phyloP scores from a whole-genome alignment of 1,284 basidiomycete genomes.

The Cryptococcus deneoformans region DNA sequence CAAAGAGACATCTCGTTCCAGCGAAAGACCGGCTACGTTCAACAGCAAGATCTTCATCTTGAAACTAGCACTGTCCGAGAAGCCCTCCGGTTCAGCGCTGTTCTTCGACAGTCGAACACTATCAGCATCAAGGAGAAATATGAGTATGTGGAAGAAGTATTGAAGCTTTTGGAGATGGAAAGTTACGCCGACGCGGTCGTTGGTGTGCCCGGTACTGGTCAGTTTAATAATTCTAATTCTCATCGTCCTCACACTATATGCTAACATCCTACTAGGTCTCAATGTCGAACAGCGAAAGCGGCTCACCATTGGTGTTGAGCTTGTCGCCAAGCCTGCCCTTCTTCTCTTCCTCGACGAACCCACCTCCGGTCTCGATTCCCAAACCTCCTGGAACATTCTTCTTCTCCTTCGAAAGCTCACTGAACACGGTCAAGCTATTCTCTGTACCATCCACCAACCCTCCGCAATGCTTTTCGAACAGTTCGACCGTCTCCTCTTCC shows the following conservation, averaged over 20 bases:
- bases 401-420: conserved; percentile 76
- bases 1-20: conserved; percentile 66
- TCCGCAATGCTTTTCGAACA: conserved; percentile 57
- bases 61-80: conserved; percentile 70
- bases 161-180: conserved; percentile 73
- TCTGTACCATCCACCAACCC: conserved; percentile 66
- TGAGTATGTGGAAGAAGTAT: conserved; percentile 72
- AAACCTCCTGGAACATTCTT: conserved; percentile 82
- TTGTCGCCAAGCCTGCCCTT: conserved; percentile 59
- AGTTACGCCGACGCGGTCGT: conserved; percentile 69
- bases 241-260: not conserved
- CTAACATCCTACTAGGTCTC: conserved; percentile 28
- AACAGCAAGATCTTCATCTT: conserved; percentile 68
- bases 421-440: conserved; percentile 71
- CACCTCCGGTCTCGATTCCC: conserved; percentile 75
- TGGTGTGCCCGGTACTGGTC: conserved; percentile 60
- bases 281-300: conserved; percentile 72
- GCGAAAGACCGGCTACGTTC: conserved; percentile 61
- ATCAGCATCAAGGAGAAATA: conserved; percentile 70
- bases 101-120: conserved; percentile 68
- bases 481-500: conserved; percentile 58
- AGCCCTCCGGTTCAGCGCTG: conserved; percentile 75
- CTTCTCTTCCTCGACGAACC: conserved; percentile 76
- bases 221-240: conserved; percentile 18
- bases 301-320: conserved; percentile 75